Conservation (phyloP, 1,284 basidiomycete genomes). For the Sphaerobolus stellatus region DNA sequence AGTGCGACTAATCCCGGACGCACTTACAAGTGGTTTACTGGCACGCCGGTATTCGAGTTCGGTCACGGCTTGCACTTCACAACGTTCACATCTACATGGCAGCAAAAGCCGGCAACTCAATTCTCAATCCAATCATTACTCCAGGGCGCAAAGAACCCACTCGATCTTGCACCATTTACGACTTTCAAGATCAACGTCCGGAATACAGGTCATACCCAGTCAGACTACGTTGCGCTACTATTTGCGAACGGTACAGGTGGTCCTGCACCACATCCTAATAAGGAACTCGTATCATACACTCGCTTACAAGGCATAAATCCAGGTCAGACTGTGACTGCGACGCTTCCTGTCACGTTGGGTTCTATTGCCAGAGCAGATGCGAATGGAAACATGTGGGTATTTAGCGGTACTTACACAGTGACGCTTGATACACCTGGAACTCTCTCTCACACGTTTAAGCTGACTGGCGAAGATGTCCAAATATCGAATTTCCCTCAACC, state of each 20-base stretch:
- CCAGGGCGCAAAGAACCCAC: constrained; percentile 21
- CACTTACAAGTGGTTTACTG: constrained; percentile 59
- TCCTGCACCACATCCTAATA: constrained; percentile 50
- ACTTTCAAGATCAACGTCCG: constrained; percentile 47
- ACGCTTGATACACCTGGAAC: constrained; percentile 40
- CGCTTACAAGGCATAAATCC: constrained; percentile 44
- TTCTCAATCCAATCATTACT: constrained; percentile 45
- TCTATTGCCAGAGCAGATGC: constrained; percentile 50
- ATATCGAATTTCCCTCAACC: constrained; percentile 42
- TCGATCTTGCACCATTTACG: constrained; percentile 48
- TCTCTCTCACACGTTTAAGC: constrained; percentile 39
- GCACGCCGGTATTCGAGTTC: constrained; percentile 49
- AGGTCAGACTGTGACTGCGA: constrained; percentile 36
- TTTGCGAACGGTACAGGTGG: constrained; percentile 50
- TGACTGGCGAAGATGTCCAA: constrained; percentile 42
- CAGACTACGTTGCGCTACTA: constrained; percentile 56
- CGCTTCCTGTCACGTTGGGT: constrained; percentile 47
- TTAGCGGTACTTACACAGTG: constrained; percentile 47
- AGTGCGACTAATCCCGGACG: constrained; percentile 49
- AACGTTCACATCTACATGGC: constrained; percentile 44
- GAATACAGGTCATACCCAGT: constrained; percentile 49
- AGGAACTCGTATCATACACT: constrained; percentile 50
- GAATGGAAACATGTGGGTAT: constrained; percentile 47
- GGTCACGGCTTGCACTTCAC: constrained; percentile 56
- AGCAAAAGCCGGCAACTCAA: constrained; percentile 26